A percentile compares a stretch with the other conserved stretches of the same genome.
Evolutionary conservation across 2,329 filamentous ascomycete species (phyloP).

Genomic region (Escovopsis sp.): DNA sequence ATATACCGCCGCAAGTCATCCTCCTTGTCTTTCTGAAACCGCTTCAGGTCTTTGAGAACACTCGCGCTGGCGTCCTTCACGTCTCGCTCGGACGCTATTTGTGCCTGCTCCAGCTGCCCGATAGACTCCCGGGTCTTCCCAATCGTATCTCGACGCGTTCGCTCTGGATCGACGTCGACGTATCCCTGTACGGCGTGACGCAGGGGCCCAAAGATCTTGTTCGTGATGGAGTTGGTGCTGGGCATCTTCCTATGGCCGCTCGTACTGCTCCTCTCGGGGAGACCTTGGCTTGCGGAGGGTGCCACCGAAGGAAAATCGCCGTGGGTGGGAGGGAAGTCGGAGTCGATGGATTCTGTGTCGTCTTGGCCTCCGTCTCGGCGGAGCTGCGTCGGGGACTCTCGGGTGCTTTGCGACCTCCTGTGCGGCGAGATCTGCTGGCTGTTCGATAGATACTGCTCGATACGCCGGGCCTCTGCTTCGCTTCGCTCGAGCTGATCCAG

Average conservation of each 20-base stretch:
- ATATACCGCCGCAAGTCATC: slow-evolving; percentile 88
- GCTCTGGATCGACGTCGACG: slow-evolving; percentile 88
- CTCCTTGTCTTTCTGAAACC: slow-evolving; percentile 93
- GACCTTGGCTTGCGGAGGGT: slow-evolving; percentile 60
- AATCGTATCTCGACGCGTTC: slow-evolving; percentile 81
- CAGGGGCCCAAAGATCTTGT: slow-evolving; percentile 87
- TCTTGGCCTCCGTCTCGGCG: slow-evolving; percentile 46
- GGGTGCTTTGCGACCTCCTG: slow-evolving; percentile 46
- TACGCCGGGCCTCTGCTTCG: slow-evolving; percentile 80
- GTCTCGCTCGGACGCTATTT: slow-evolving; percentile 76
- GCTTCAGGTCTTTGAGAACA: slow-evolving; percentile 74
- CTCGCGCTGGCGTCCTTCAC: slow-evolving; percentile 85
- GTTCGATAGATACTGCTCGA: slow-evolving; percentile 78
- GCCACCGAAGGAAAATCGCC: slow-evolving; percentile 48
- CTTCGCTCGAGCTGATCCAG: slow-evolving; percentile 86
- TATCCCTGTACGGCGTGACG: slow-evolving; percentile 94
- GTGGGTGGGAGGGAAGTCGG: slow-evolving; percentile 85
- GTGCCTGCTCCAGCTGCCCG: slow-evolving; percentile 72
- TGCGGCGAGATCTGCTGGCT: slow-evolving; percentile 49
- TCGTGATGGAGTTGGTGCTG: slow-evolving; percentile 80
- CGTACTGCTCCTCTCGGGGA: slow-evolving; percentile 37
- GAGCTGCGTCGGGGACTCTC: slow-evolving; percentile 33
- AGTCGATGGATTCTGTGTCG: slow-evolving; percentile 83
- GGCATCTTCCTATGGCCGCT: slow-evolving; percentile 58
- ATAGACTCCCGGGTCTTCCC: slow-evolving; percentile 89